Percentiles rank a stretch among this genome's conserved stretches.
These are phyloP conservation scores for Gonapodya prolifera DNA, from an alignment of 192 early-diverging fungal species.

Conservation along the genomic window DNA sequence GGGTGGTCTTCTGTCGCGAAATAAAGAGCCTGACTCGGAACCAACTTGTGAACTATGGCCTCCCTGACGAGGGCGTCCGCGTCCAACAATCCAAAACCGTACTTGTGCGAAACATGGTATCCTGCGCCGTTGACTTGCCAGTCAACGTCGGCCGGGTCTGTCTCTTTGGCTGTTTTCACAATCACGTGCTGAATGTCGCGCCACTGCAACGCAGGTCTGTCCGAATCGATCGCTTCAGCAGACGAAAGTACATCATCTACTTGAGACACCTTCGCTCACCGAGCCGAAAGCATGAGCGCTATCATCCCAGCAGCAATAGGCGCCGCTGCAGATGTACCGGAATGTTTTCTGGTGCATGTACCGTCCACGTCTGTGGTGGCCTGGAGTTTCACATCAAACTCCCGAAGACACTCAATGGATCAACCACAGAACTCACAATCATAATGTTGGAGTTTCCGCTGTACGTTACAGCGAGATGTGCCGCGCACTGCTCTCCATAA, in stretches of 20 bases:
- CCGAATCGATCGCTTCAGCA: constrained; percentile 16
- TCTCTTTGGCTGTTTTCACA: constrained; percentile 60
- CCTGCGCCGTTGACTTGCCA: constrained; percentile 62
- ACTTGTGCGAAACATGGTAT: constrained; percentile 79
- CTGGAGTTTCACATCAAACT: constrained; percentile 9
- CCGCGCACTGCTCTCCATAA: constrained; percentile 80
- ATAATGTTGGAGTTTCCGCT: constrained; percentile 50
- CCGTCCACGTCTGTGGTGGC: constrained; percentile 75
- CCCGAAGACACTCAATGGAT: background rate
- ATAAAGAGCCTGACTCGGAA: constrained; percentile 47
- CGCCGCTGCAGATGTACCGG: constrained; percentile 92
- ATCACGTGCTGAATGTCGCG: constrained; percentile 83
- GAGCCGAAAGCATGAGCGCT: constrained; percentile 58
- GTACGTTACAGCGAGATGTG: constrained; percentile 79
- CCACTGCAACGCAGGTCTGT: constrained; percentile 87
- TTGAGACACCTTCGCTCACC: constrained; percentile 14
- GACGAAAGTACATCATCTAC: background rate
- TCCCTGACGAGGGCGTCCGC: constrained; percentile 65
- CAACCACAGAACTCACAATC: constrained; percentile 53
- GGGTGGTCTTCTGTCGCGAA: constrained; percentile 14
- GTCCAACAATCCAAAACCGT: constrained; percentile 86
- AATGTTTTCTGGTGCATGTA: constrained; percentile 67
- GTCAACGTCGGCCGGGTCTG: constrained; percentile 51
- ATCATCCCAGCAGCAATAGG: constrained; percentile 83
- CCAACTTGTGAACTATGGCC: constrained; percentile 49